phyloP scores from a whole-genome alignment of 2,329 filamentous ascomycete genomes.

The Fusarium sp. region DNA sequence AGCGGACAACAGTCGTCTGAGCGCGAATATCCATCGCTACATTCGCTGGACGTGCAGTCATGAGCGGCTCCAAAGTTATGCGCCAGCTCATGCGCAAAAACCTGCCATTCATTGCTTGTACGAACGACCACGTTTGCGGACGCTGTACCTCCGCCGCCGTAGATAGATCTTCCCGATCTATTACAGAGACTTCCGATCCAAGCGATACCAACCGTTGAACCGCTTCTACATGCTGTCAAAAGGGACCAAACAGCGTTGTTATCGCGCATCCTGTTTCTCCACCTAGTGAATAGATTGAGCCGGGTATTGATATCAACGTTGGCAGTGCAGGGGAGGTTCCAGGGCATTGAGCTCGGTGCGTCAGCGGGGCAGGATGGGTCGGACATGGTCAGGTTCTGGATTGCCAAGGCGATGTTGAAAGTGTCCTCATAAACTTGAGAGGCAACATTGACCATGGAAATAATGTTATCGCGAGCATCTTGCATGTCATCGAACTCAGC shows the following conservation, averaged over 20 bases:
- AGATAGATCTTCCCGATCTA: slow-evolving; percentile 53
- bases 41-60: slow-evolving; percentile 30
- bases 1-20: slow-evolving; percentile 74
- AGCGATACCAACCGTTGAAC: slow-evolving; percentile 82
- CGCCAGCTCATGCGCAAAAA: slow-evolving; percentile 88
- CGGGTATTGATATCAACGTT: slow-evolving; percentile 74
- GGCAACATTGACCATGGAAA: slow-evolving; percentile 84
- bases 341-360: slow-evolving; percentile 68
- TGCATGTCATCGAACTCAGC: slow-evolving; percentile 72
- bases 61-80: slow-evolving; percentile 59
- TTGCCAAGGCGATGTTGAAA: slow-evolving; percentile 89
- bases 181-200: slow-evolving; percentile 87
- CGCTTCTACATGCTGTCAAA: slow-evolving; percentile 79
- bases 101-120: slow-evolving; percentile 85
- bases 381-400: slow-evolving; percentile 82
- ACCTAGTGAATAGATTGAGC: slow-evolving; percentile 83
- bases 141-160: slow-evolving; percentile 78
- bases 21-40: neutral
- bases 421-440: slow-evolving; percentile 84
- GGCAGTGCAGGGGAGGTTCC: slow-evolving; percentile 79
- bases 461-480: slow-evolving; percentile 75
- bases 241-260: slow-evolving; percentile 93
- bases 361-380: slow-evolving; percentile 74
- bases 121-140: slow-evolving; percentile 83
- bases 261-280: slow-evolving; percentile 74